Evolutionary conservation across 768 basidiomycete species (phyloP).

Genomic region (Megacollybia marginata): DNA sequence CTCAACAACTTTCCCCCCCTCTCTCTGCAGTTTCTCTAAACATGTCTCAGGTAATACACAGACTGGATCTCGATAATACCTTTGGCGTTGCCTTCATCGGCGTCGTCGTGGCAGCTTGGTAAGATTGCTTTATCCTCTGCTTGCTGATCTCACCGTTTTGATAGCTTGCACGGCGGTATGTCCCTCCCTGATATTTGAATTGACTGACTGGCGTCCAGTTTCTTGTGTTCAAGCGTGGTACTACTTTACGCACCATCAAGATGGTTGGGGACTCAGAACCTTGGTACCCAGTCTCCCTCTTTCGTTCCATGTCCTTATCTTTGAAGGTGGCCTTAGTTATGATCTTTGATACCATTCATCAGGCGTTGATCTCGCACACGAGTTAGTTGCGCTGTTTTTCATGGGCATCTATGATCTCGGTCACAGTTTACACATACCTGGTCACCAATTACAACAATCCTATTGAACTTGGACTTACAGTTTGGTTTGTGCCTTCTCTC

Average conservation of each 20-base stretch:
- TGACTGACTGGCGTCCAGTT: constrained; percentile 9
- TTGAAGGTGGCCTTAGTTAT: constrained; percentile 32
- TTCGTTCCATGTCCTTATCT: background rate
- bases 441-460: constrained; percentile 31
- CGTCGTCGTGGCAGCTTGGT: background rate
- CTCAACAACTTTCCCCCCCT: too few species aligned
- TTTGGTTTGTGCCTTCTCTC: background rate
- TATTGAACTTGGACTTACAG: background rate
- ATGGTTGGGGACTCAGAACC: constrained; percentile 32
- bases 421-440: constrained; percentile 41
- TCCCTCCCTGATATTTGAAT: background rate
- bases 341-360: constrained; percentile 38
- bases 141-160: background rate
- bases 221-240: constrained; percentile 39
- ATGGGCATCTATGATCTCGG: background rate
- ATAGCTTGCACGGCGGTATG: background rate
- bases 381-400: constrained; percentile 21
- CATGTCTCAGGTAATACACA: too few species aligned
- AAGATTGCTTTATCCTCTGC: background rate
- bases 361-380: constrained; percentile 38
- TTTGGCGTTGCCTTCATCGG: constrained; percentile 5
- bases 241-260: constrained; percentile 36
- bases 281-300: constrained; percentile 21
- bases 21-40: too few species aligned
- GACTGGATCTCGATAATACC: background rate